A percentile compares a stretch with the other conserved stretches of the same genome.
These are phyloP conservation scores for Anastatica hierochuntica DNA, from an alignment of 345 rosid species.

Conservation along the genomic window DNA sequence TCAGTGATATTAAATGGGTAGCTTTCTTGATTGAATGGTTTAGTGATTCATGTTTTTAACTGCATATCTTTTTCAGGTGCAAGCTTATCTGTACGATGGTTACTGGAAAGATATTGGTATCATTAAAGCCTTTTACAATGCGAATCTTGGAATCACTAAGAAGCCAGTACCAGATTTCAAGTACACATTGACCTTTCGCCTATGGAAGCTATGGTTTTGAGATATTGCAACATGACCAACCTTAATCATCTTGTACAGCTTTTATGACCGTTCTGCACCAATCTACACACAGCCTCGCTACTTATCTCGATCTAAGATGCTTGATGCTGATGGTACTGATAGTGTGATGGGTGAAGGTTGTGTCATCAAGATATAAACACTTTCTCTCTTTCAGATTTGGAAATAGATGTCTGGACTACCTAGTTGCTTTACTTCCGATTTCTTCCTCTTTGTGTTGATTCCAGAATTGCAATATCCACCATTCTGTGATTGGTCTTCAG, in stretches of 20 bases:
- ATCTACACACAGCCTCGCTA: conserved; percentile 96
- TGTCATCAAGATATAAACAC: conserved; percentile 64
- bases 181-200: conserved; percentile 21
- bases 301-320: conserved; percentile 97
- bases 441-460: not conserved
- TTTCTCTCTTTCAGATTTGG: too few species aligned
- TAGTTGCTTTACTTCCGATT: too few species aligned
- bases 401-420: too few species aligned
- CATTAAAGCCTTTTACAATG: conserved; percentile 93
- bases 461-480: conserved; percentile 91
- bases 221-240: not conserved
- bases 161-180: conserved; percentile 98
- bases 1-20: not conserved
- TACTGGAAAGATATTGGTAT: conserved; percentile 99
- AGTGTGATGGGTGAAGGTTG: conserved; percentile 98
- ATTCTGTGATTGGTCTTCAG: conserved; percentile 89
- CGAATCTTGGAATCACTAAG: conserved; percentile 88
- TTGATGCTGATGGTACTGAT: conserved; percentile 95
- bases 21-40: not conserved
- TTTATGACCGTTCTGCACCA: conserved; percentile 94
- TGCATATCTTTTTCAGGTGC: conserved; percentile 41
- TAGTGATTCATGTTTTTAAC: not conserved
- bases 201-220: not conserved
- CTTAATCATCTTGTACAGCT: conserved; percentile 33
- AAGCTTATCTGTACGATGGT: conserved; percentile 94